These are phyloP conservation scores for Primulina eburnea DNA, from an alignment of 257 asterid species.

Conservation along the genomic window DNA sequence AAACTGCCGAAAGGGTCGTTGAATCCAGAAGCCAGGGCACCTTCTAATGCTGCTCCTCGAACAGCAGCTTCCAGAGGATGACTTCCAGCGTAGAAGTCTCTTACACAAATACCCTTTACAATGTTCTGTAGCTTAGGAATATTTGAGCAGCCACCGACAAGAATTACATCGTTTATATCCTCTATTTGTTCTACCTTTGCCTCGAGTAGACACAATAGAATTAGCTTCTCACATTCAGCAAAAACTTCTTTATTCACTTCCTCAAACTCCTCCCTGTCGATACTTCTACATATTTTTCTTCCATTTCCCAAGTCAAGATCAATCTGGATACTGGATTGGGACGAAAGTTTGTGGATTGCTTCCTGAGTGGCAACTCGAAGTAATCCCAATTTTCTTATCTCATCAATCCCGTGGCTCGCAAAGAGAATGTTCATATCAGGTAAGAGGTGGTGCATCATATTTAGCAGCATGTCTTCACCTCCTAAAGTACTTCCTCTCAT, in stretches of 20 bases:
- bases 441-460: slow-evolving; percentile 55
- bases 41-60: slow-evolving; percentile 84
- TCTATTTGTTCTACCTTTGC: slow-evolving; percentile 53
- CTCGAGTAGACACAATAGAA: slow-evolving; percentile 46
- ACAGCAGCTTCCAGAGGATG: slow-evolving; percentile 78
- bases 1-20: slow-evolving; percentile 72
- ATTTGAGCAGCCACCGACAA: slow-evolving; percentile 81
- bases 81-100: slow-evolving; percentile 46
- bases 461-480: slow-evolving; percentile 79
- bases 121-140: slow-evolving; percentile 51
- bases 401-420: slow-evolving; percentile 57
- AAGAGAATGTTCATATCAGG: slow-evolving; percentile 61
- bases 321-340: slow-evolving; percentile 35
- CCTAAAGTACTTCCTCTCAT: slow-evolving; percentile 66
- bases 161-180: slow-evolving; percentile 58
- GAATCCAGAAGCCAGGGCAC: slow-evolving; percentile 75
- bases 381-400: slow-evolving; percentile 59
- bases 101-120: slow-evolving; percentile 36
- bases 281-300: slow-evolving; percentile 44
- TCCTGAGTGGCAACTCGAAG: slow-evolving; percentile 81
- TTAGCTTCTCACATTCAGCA: slow-evolving; percentile 51
- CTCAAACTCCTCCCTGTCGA: slow-evolving; percentile 54
- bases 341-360: slow-evolving; percentile 65
- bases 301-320: slow-evolving; percentile 62
- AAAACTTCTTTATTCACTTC: slow-evolving; percentile 54